Conservation (phyloP, 2,329 filamentous ascomycete genomes). For the Aureobasidium sp. region DNA sequence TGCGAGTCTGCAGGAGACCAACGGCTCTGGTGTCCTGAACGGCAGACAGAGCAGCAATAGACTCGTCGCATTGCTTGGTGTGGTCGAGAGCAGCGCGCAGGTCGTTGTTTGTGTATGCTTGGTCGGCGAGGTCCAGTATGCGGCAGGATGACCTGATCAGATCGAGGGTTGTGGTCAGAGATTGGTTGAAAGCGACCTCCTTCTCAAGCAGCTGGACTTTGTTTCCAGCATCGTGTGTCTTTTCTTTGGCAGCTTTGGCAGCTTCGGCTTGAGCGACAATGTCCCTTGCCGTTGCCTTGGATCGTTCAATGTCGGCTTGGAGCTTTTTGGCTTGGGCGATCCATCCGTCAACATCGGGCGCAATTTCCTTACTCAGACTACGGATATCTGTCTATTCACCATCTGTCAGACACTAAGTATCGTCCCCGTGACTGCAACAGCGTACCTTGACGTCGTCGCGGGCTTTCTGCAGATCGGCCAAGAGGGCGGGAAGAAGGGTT, state of each 20-base stretch:
- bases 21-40: constrained; percentile 53
- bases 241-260: constrained; percentile 52
- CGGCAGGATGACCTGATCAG: constrained; percentile 42
- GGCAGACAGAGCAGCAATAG: constrained; percentile 44
- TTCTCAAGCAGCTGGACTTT: constrained; percentile 48
- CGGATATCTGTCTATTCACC: constrained; percentile 57
- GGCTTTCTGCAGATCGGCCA: constrained; percentile 43
- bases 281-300: constrained; percentile 67
- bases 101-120: constrained; percentile 36
- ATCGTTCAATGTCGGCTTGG: constrained; percentile 75
- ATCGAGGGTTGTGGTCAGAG: constrained; percentile 41
- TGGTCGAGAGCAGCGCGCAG: constrained; percentile 40
- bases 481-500: constrained; percentile 39
- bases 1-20: constrained; percentile 50
- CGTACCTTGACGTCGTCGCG: constrained; percentile 45
- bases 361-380: constrained; percentile 64
- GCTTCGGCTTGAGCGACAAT: constrained; percentile 71
- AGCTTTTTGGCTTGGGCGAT: constrained; percentile 74
- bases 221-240: constrained; percentile 51
- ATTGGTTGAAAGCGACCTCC: constrained; percentile 52
- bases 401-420: neutral
- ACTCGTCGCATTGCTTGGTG: constrained; percentile 41
- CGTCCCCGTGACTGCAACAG: constrained; percentile 23
- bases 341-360: constrained; percentile 76
- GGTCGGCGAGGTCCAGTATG: constrained; percentile 33